Conservation (phyloP, 495 filamentous ascomycete species). For the Aspergillus hancockii region DNA sequence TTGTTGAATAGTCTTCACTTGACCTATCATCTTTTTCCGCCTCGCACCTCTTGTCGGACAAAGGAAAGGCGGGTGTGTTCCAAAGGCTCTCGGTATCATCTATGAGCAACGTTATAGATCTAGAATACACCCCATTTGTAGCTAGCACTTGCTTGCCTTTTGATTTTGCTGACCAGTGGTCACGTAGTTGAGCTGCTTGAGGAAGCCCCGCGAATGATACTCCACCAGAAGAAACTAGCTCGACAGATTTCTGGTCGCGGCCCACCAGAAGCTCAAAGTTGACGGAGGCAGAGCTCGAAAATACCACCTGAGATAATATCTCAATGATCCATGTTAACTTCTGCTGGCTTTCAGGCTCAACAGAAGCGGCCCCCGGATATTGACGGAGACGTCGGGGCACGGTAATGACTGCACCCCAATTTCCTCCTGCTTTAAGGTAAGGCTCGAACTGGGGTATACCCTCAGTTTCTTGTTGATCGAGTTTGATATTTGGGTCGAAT, state of each 20-base stretch:
- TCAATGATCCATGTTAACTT: constrained; percentile 88
- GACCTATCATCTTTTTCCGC: constrained; percentile 25
- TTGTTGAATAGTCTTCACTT: not conserved
- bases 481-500: constrained; percentile 77
- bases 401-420: constrained; percentile 73
- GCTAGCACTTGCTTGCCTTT: constrained; percentile 45
- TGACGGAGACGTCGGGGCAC: constrained; percentile 61
- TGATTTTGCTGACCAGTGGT: constrained; percentile 60
- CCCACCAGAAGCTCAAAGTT: constrained; percentile 85
- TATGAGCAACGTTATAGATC: constrained; percentile 70
- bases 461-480: constrained; percentile 58
- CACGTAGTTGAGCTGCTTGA: constrained; percentile 67
- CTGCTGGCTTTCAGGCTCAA: constrained; percentile 30
- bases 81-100: constrained; percentile 89
- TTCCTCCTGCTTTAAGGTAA: constrained; percentile 89
- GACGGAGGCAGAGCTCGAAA: constrained; percentile 85
- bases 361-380: not conserved
- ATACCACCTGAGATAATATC: constrained; percentile 87
- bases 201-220: constrained; percentile 44
- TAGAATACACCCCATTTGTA: constrained; percentile 78
- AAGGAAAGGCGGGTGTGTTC: constrained; percentile 83
- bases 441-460: constrained; percentile 89
- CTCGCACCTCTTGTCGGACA: constrained; percentile 50
- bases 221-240: constrained; percentile 56
- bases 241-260: constrained; percentile 80